These are phyloP conservation scores for Vicia faba DNA, from an alignment of 306 rosid species.

Conservation along the genomic window DNA sequence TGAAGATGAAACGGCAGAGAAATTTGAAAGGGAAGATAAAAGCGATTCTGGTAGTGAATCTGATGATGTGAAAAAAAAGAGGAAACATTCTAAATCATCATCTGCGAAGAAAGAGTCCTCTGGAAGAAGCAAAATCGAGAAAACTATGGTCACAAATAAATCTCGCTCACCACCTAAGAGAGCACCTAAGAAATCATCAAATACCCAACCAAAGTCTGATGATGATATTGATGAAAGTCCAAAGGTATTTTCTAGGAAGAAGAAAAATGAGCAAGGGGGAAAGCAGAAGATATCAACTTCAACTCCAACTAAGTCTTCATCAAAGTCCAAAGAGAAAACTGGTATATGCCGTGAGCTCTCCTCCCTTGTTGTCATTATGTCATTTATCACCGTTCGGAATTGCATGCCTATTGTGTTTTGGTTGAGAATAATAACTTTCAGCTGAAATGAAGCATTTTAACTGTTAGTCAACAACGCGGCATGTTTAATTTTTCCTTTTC, in stretches of 20 bases:
- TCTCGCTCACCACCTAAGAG: constrained; percentile 57
- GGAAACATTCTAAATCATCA: constrained; percentile 48
- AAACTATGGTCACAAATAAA: constrained; percentile 45
- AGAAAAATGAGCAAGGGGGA: constrained; percentile 56
- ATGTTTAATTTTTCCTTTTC: constrained; percentile 14
- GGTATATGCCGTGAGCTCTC: constrained; percentile 52
- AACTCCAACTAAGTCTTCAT: constrained; percentile 51
- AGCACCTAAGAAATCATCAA: constrained; percentile 54
- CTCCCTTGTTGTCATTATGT: constrained; percentile 28
- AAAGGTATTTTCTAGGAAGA: constrained; percentile 86
- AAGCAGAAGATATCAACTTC: constrained; percentile 53
- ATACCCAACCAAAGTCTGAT: constrained; percentile 52
- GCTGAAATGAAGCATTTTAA: constrained; percentile 11
- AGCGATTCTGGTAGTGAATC: constrained; percentile 76
- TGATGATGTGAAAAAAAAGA: constrained; percentile 47
- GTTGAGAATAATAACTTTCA: neutral
- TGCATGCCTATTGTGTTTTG: neutral
- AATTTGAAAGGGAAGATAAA: constrained; percentile 69
- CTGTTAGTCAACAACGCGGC: neutral
- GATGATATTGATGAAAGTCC: constrained; percentile 70
- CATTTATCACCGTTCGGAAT: neutral
- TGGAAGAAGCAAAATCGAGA: constrained; percentile 59
- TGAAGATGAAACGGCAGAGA: constrained; percentile 69
- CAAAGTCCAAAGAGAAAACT: constrained; percentile 61
- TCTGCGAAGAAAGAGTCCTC: constrained; percentile 68